Evolutionary conservation across 2,329 filamentous ascomycete species (phyloP), one percentile per base, ranked within the genome.

Genomic region (Paecilomyces sp.): DNA sequence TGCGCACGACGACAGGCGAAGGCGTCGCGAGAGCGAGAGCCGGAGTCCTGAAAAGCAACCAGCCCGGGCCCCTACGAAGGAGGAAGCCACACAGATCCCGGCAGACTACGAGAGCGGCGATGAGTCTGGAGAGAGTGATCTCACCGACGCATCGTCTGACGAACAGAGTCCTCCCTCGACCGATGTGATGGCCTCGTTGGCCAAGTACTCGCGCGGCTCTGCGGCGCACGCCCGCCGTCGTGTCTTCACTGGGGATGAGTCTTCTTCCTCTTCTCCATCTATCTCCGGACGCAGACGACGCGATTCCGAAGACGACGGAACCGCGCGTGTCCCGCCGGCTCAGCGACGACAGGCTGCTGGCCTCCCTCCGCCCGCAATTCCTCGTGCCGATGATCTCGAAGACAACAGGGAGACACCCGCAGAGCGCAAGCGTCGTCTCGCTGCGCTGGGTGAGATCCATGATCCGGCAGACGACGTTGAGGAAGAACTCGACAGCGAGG

Each of bases 401-500:
- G 41, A 47, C 13, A 74, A 76, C n/a, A 71, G 70, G 28, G 76
- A 79, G 61, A 80, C 78, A 3, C 76, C 76, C 1, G 78, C 77
- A 8, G 77, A 80, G 62, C 77, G 76, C 47, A 73, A 76, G 55
- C 77, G 78, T 60, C 76, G 78, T 67, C 70, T 79, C 7, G 77
- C 76, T 28, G 77, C 77, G 1, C 63, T 80, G 11, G 77, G 77
- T 52, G 66, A 75, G 55, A 63, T 70, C 34, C 59, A 67, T 7
- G 64, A 68, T 51, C 31, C 53, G 30, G 70, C 68, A 6, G 72
- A 72, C 13, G 66, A 62, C n/a, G 58, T 60, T 50, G 61, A 66
- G 25, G 67, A 61, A 30, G 61, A 60, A 22, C 57, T 30, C 18
- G 63, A 62, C 60, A 69, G 67, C 47, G 68, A 71, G 33, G 68